Percentiles rank a stretch among this genome's conserved stretches.
Evolutionary conservation across 164 flowering plant genomes (phyloP).

Genomic region (Taxillus chinensis): DNA sequence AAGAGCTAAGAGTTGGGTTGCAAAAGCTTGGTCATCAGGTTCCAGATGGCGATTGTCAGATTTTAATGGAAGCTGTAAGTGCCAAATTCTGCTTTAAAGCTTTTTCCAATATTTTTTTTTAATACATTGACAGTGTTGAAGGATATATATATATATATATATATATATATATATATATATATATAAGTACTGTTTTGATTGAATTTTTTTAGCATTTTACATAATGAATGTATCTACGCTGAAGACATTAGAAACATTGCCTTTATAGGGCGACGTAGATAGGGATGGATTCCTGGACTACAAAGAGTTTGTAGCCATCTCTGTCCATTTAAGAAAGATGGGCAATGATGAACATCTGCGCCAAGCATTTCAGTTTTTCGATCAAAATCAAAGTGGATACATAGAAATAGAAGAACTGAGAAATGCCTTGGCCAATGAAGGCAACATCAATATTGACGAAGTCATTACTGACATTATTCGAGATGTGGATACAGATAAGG

Average conservation of each 20-base stretch:
- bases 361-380: conserved; percentile 71
- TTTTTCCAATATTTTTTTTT: not conserved
- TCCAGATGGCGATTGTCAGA: conserved; percentile 42
- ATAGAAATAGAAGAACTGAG: conserved; percentile 85
- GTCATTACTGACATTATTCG: conserved; percentile 7
- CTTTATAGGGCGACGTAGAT: conserved; percentile 75
- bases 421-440: conserved; percentile 62
- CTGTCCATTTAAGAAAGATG: conserved; percentile 72
- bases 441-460: conserved; percentile 29
- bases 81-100: not conserved
- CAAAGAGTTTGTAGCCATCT: conserved; percentile 72
- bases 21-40: conserved; percentile 6
- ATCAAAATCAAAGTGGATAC: conserved; percentile 51
- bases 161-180: too few relatives aligned
- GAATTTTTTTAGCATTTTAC: not conserved
- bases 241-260: not conserved
- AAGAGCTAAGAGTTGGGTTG: conserved; percentile 9
- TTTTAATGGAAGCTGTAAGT: conserved; percentile 67
- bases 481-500: conserved; percentile 9
- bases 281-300: conserved; percentile 67
- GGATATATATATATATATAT: too few relatives aligned
- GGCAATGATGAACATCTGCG: conserved; percentile 77
- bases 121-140: not conserved
- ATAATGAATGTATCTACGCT: not conserved
- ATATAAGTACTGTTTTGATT: not conserved